Conservation (phyloP, 805 yeast genomes). For the Blastobotrys muscicola region DNA sequence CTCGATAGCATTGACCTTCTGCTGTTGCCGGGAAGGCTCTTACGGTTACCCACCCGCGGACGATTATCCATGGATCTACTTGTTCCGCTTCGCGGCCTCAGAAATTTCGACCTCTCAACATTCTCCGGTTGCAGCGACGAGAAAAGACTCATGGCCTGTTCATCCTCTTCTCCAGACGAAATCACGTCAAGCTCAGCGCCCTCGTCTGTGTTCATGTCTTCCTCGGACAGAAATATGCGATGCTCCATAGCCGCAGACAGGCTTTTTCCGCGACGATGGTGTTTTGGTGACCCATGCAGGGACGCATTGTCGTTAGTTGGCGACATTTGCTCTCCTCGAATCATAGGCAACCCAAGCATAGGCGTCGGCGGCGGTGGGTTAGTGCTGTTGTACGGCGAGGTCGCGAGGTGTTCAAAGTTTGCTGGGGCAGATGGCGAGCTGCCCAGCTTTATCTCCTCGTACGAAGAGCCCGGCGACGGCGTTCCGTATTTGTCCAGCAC, state of each 20-base stretch:
- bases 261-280: too few species aligned
- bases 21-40: conserved; percentile 10
- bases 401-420: too few species aligned
- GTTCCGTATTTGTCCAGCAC: conserved; percentile 52
- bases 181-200: conserved; percentile 3
- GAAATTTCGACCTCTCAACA: conserved; percentile 5
- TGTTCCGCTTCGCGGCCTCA: conserved; percentile 19
- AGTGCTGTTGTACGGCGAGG: too few species aligned
- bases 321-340: too few species aligned
- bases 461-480: conserved; percentile 7
- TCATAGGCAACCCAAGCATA: too few species aligned
- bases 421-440: neutral
- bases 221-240: neutral
- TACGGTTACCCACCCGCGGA: conserved; percentile 15
- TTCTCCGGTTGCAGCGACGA: conserved; percentile 12
- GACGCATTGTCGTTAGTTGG: too few species aligned
- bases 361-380: too few species aligned
- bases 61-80: conserved; percentile 9
- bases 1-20: neutral
- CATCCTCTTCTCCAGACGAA: conserved; percentile 16
- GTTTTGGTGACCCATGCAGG: too few species aligned
- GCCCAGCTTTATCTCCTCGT: neutral
- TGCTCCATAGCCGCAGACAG: too few species aligned
- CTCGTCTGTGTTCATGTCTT: conserved; percentile 2
- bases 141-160: conserved; percentile 17